Conservation (phyloP, 305 asterid genomes). For the Solanum hybrid region DNA sequence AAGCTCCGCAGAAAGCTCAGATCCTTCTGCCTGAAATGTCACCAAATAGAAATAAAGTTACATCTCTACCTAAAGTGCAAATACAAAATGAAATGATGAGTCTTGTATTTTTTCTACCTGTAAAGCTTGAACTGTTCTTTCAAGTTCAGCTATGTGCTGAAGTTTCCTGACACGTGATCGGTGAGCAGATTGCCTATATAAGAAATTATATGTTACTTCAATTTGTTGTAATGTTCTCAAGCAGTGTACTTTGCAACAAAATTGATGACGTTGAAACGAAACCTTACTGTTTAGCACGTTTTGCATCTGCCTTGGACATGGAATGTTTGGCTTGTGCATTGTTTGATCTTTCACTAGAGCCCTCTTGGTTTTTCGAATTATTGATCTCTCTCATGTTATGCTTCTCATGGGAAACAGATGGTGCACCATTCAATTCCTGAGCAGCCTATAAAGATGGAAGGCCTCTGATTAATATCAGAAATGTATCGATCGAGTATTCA, state of each 20-base stretch:
- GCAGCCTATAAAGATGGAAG: not conserved
- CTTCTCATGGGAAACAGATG: constrained; percentile 20
- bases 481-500: not conserved
- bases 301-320: constrained; percentile 49
- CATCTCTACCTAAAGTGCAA: not conserved
- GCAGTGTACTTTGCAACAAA: not conserved
- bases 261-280: not conserved
- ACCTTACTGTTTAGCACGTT: constrained; percentile 74
- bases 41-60: not conserved
- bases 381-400: constrained; percentile 24
- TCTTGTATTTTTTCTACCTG: constrained; percentile 31
- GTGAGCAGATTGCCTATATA: constrained; percentile 69
- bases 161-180: constrained; percentile 89
- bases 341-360: constrained; percentile 28
- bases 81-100: not conserved
- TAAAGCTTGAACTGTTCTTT: constrained; percentile 55
- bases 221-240: not conserved
- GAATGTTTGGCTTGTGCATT: constrained; percentile 36
- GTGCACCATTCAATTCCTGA: constrained; percentile 28
- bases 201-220: not conserved
- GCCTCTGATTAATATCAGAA: not conserved
- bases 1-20: constrained; percentile 58
- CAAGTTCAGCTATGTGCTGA: constrained; percentile 84
- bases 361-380: constrained; percentile 27
- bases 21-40: constrained; percentile 50